Evolutionary conservation across 1,284 basidiomycete genomes (phyloP).

Genomic region (Boletus hoseneyae): DNA sequence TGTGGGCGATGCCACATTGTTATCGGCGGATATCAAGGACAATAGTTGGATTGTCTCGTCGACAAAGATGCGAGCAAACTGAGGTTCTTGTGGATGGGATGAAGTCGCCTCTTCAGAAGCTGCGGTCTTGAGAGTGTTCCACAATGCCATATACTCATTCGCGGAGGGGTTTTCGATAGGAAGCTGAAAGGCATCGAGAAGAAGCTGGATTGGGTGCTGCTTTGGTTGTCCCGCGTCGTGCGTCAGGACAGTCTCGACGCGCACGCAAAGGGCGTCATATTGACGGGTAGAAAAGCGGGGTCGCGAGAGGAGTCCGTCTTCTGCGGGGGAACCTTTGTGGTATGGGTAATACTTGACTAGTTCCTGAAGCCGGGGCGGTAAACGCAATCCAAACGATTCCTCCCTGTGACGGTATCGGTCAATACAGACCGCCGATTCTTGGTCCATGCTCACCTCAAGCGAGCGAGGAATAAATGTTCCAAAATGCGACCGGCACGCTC

Average conservation of each 20-base stretch:
- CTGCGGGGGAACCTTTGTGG: slow-evolving; percentile 36
- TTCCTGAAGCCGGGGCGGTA: slow-evolving; percentile 69
- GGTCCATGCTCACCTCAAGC: slow-evolving; percentile 51
- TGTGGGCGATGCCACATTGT: slow-evolving; percentile 19
- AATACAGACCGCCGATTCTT: not conserved
- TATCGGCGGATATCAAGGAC: slow-evolving; percentile 22
- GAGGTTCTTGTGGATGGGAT: slow-evolving; percentile 26
- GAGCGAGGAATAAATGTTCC: slow-evolving; percentile 69
- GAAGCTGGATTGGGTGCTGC: slow-evolving; percentile 53
- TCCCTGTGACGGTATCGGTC: slow-evolving; percentile 43
- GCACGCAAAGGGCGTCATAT: slow-evolving; percentile 61
- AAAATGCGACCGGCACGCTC: slow-evolving; percentile 63
- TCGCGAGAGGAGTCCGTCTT: slow-evolving; percentile 47
- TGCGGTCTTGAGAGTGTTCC: slow-evolving; percentile 50
- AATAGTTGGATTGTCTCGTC: slow-evolving; percentile 62
- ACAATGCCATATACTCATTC: slow-evolving; percentile 42
- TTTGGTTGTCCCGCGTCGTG: slow-evolving; percentile 38
- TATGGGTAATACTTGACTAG: slow-evolving; percentile 68
- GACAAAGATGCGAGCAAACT: slow-evolving; percentile 49
- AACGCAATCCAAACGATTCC: slow-evolving; percentile 48
- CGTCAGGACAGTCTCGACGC: slow-evolving; percentile 50
- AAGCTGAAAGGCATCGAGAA: slow-evolving; percentile 56
- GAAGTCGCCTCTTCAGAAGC: slow-evolving; percentile 25
- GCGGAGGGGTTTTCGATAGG: slow-evolving; percentile 35
- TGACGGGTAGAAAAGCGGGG: slow-evolving; percentile 63